phyloP scores from a whole-genome alignment of 1,284 basidiomycete genomes.

The Cutaneotrichosporon cavernicola region DNA sequence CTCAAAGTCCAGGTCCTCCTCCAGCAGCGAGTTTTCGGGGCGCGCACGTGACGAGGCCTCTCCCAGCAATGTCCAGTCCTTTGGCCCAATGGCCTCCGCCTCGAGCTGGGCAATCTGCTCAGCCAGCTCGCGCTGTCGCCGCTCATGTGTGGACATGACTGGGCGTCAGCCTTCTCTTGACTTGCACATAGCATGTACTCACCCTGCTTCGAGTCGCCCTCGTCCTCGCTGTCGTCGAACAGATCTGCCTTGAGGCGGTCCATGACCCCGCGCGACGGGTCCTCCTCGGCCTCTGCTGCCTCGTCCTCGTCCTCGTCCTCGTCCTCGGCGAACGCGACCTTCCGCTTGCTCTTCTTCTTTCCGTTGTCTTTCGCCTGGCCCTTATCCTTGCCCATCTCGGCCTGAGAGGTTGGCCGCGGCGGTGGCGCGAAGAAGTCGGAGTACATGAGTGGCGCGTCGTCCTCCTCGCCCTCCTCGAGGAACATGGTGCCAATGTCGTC shows the following conservation, averaged over 20 bases:
- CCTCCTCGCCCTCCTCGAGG: constrained; percentile 51
- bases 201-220: constrained; percentile 46
- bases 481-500: constrained; percentile 49
- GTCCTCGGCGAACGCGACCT: constrained; percentile 31
- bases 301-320: constrained; percentile 44
- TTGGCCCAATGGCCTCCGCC: constrained; percentile 58
- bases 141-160: constrained; percentile 57
- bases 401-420: constrained; percentile 2
- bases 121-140: constrained; percentile 56
- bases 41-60: constrained; percentile 79
- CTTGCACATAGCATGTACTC: constrained; percentile 14
- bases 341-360: constrained; percentile 53
- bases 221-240: constrained; percentile 58
- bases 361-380: constrained; percentile 26
- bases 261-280: constrained; percentile 51
- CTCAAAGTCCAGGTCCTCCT: constrained; percentile 95
- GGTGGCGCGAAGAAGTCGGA: constrained; percentile 65
- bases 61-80: constrained; percentile 91
- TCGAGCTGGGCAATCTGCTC: constrained; percentile 60
- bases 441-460: constrained; percentile 53
- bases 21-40: constrained; percentile 87
- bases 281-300: constrained; percentile 27
- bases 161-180: not conserved
- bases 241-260: constrained; percentile 57
- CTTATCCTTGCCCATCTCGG: constrained; percentile 31